Evolutionary conservation across 2,329 filamentous ascomycete species (phyloP).

Genomic region (Bipolaris cookei): DNA sequence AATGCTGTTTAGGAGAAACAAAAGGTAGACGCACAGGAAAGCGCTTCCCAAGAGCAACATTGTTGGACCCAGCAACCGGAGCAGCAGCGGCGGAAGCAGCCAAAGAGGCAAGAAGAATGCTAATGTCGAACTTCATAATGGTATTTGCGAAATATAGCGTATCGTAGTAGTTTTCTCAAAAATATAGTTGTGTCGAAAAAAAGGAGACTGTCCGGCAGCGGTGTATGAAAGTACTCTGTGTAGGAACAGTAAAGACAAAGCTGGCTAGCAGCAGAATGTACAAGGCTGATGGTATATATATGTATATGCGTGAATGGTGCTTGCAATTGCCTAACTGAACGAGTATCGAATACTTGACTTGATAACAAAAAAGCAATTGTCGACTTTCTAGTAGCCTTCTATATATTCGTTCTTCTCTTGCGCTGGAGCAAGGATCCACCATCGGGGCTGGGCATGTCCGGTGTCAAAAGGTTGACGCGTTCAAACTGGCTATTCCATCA

Average conservation of each 20-base stretch:
- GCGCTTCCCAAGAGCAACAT: constrained; percentile 25
- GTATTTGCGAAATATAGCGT: background rate
- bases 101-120: constrained; percentile 35
- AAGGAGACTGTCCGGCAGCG: constrained; percentile 39
- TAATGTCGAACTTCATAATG: constrained; percentile 42
- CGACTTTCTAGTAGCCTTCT: constrained; percentile 7
- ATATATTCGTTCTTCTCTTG: constrained; percentile 10
- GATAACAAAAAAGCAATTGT: background rate
- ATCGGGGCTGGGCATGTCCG: constrained; percentile 1
- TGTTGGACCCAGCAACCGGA: constrained; percentile 25
- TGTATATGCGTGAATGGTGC: constrained; percentile 15
- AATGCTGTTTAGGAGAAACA: background rate
- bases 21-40: constrained; percentile 31
- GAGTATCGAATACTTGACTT: constrained; percentile 15
- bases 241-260: constrained; percentile 13
- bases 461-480: constrained; percentile 18
- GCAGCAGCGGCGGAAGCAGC: constrained; percentile 37
- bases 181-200: background rate
- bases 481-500: background rate
- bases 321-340: constrained; percentile 14
- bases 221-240: constrained; percentile 12
- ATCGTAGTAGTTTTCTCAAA: background rate
- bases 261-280: constrained; percentile 38
- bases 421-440: no score
- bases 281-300: constrained; percentile 2